Base-by-base conservation (phyloP, 1,284 basidiomycete genomes). In the Leucoagaricus sp. region DNA sequence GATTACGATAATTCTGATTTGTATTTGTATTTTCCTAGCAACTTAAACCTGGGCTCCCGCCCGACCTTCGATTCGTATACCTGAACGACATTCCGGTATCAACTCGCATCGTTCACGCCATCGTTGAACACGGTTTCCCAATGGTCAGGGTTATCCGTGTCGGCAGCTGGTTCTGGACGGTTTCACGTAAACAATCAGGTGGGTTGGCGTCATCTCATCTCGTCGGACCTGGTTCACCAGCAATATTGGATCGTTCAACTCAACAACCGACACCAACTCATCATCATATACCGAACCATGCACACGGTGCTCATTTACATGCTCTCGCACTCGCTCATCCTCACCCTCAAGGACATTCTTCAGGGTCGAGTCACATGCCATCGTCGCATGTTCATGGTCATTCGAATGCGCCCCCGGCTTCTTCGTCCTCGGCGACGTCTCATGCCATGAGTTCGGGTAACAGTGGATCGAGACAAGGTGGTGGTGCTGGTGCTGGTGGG, bases 61-160 rank as follows among this genome's bases (percentile, higher is more conserved):
- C 76, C 0, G 61, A 65, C 21, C 69, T 89, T 50, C 74, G 77
- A 28, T 87, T 82, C 65, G 55, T 49, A 4, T 57, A 46, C 28
- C 23, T 57, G 12, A 57, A 57, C 8, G 55, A 57, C 40, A 47
- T 57, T 23, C 55, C 55, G 0, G 23, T 57, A 19, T 50, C 55
- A 2, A 51, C 55, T 8, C 45, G 49, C 10, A 48, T 57, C 6
- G 49, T 57, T 7, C 55, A 51, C 57, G 73, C 72, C 1, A 69
- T 86, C 17, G 73, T 86, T 29, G 81, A 82, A 58, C 76, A 77
- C 19, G 84, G 83, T 1, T 86, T 87, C 66, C 82, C 83, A 0
- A 81, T 77, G 70, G 81, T 84, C 19, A 75, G 77, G 6, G 76
- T 87, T 15, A 72, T 84, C 34, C 74, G 78, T 5, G 66, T 86